Base-by-base conservation (phyloP, 2,329 filamentous ascomycete genomes). In the Fusarium udum region DNA sequence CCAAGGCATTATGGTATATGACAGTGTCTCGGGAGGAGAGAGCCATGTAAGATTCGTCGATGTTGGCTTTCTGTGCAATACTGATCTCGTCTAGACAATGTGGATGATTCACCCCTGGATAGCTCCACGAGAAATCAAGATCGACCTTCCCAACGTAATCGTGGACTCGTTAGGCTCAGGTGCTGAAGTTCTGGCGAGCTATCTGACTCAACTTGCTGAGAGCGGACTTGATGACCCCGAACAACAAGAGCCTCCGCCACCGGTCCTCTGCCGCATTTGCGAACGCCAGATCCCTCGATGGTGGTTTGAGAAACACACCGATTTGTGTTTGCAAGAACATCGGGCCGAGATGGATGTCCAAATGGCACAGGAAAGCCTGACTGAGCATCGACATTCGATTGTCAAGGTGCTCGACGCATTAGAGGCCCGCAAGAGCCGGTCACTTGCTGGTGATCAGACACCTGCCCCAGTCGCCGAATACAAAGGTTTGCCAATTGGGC, bases 231-330 rank as follows among this genome's bases (percentile, higher is more conserved):
- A 93, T 45, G 94, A 93, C 71, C 91, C 93, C 26, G 89, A 89
- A 56, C 90, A 92, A 78, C 92, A 95, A 80, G 91, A 94, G 15
- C 94, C 94, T 10, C 94, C 94, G 6, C 95, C 95, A 1, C 94
- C 95, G 1, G 92, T 98, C 9, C 89, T 99, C 22, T 99, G 96
- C 82, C 94, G 96, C 59, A 98, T 99, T 62, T 99, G 96, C 82
- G 96, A 99, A 81, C 93, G 96, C 61, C 94, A 98, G 71, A 98
- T 99, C 69, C 94, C 94, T 9, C 95, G 95, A 1, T 99, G 96
- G 96, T 99, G 96, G 97, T 99, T 99, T 77, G 96, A 99, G 83
- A 99, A 98, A 82, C 96, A 99, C 81, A 97, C 95, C 4, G 97
- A 99, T 78, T 85, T 98, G 26, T 99, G 96, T 79, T 86, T 98